Conservation (phyloP, 2,329 filamentous ascomycete species). For the Botrytis cinerea region DNA sequence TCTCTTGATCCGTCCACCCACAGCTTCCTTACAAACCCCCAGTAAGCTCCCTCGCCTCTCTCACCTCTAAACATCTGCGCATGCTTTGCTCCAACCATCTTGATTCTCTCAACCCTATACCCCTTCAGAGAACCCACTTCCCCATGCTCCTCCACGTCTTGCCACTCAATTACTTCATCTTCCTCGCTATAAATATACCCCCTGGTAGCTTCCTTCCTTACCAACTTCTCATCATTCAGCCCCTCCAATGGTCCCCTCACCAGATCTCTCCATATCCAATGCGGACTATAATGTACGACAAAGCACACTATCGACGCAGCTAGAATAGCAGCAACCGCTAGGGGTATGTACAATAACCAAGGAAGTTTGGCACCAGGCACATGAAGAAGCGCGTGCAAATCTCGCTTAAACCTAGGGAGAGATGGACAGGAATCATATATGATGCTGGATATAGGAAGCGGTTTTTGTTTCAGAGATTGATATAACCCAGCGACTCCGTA, state of each 20-base stretch:
- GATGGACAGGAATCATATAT: slow-evolving; percentile 36
- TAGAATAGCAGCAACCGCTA: slow-evolving; percentile 20
- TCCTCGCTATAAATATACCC: slow-evolving; percentile 39
- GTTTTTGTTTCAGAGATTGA: slow-evolving; percentile 25
- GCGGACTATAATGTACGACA: slow-evolving; percentile 34
- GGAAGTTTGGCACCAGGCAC: slow-evolving; percentile 26
- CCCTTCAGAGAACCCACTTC: slow-evolving; percentile 28
- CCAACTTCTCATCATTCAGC: slow-evolving; percentile 28
- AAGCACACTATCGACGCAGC: slow-evolving; percentile 29
- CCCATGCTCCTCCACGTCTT: slow-evolving; percentile 28
- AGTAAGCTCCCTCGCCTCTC: slow-evolving; percentile 36
- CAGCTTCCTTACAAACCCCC: slow-evolving; percentile 33
- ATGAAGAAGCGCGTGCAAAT: slow-evolving; percentile 32
- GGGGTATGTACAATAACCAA: slow-evolving; percentile 31
- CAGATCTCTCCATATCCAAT: slow-evolving; percentile 35
- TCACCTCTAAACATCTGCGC: slow-evolving; percentile 36
- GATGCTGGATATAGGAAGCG: slow-evolving; percentile 28
- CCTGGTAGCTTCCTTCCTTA: slow-evolving; percentile 27
- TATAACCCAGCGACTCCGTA: slow-evolving; percentile 31
- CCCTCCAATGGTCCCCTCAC: slow-evolving; percentile 34
- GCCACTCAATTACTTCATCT: slow-evolving; percentile 27
- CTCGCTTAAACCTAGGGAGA: slow-evolving; percentile 35
- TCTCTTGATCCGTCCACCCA: slow-evolving; percentile 24
- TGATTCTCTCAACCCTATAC: slow-evolving; percentile 31
- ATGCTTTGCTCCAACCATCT: slow-evolving; percentile 35